Conservation (phyloP, 2,329 filamentous ascomycete genomes). For the Myotisia sp. region DNA sequence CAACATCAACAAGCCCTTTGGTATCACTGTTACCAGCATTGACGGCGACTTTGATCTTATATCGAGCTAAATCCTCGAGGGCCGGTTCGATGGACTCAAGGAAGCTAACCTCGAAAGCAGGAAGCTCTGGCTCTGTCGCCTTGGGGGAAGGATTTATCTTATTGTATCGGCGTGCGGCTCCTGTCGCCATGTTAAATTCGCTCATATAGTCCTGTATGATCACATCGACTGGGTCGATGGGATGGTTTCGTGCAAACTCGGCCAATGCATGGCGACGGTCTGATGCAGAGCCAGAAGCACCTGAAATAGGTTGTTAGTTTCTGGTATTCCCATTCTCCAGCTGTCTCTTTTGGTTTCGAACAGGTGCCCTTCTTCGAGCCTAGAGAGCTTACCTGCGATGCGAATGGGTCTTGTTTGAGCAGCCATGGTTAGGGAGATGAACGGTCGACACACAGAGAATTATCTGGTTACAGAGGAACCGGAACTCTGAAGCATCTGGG, state of each 20-base stretch:
- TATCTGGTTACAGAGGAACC: too few relatives aligned
- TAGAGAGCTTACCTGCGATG: constrained; percentile 16
- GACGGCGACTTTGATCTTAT: constrained; percentile 32
- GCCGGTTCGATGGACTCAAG: constrained; percentile 35
- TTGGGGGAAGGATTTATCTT: constrained; percentile 15
- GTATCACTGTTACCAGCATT: constrained; percentile 34
- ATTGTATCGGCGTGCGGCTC: constrained; percentile 28
- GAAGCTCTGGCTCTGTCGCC: constrained; percentile 16
- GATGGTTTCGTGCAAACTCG: constrained; percentile 28
- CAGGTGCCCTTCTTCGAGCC: too few relatives aligned
- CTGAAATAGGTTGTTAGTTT: constrained; percentile 12
- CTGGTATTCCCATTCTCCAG: not conserved
- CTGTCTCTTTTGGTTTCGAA: too few relatives aligned
- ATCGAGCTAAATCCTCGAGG: constrained; percentile 25
- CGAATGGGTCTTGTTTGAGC: constrained; percentile 16
- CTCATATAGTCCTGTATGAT: constrained; percentile 37
- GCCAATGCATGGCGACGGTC: constrained; percentile 34
- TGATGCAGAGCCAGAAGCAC: constrained; percentile 32
- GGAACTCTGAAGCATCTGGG: too few relatives aligned
- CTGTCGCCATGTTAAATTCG: constrained; percentile 39
- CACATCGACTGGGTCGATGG: constrained; percentile 33
- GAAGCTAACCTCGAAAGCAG: constrained; percentile 40
- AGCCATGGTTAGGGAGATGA: constrained; percentile 8
- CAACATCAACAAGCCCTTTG: constrained; percentile 26
- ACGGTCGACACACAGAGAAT: not conserved